Evolutionary conservation across 2,329 filamentous ascomycete species (phyloP).

Genomic region (Nemania serpens): DNA sequence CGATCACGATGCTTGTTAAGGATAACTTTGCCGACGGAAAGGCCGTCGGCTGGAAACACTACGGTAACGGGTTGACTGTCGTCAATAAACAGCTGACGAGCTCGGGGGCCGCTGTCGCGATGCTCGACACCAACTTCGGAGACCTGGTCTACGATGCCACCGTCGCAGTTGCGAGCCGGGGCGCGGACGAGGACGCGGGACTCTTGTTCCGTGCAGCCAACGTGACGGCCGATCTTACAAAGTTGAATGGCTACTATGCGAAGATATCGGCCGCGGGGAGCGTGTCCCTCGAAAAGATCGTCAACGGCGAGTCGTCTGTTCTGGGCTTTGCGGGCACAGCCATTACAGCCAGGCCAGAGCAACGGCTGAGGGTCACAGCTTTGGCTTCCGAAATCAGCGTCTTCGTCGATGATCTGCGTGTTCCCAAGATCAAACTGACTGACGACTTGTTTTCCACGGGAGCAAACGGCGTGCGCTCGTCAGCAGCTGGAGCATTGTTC

Average conservation of each 20-base stretch:
- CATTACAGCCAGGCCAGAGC: slow-evolving; percentile 23
- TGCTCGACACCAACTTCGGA: slow-evolving; percentile 46
- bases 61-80: slow-evolving; percentile 37
- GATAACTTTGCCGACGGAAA: slow-evolving; percentile 49
- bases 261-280: slow-evolving; percentile 29
- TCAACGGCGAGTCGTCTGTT: slow-evolving; percentile 27
- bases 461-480: slow-evolving; percentile 37
- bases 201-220: slow-evolving; percentile 44
- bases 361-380: slow-evolving; percentile 36
- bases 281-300: slow-evolving; percentile 34
- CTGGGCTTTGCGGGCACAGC: slow-evolving; percentile 12
- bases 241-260: slow-evolving; percentile 41
- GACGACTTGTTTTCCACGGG: slow-evolving; percentile 33
- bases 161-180: slow-evolving; percentile 28
- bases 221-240: slow-evolving; percentile 24
- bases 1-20: slow-evolving; percentile 50
- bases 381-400: slow-evolving; percentile 36
- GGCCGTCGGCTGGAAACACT: slow-evolving; percentile 45
- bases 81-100: slow-evolving; percentile 35
- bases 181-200: slow-evolving; percentile 42
- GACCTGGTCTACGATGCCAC: slow-evolving; percentile 42
- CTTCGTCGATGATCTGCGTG: slow-evolving; percentile 36
- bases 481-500: slow-evolving; percentile 31
- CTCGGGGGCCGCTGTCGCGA: slow-evolving; percentile 33
- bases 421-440: slow-evolving; percentile 28